Evolutionary conservation across 78 protist species (phyloP).

Genomic region (Tieghemostelium lacteum): DNA sequence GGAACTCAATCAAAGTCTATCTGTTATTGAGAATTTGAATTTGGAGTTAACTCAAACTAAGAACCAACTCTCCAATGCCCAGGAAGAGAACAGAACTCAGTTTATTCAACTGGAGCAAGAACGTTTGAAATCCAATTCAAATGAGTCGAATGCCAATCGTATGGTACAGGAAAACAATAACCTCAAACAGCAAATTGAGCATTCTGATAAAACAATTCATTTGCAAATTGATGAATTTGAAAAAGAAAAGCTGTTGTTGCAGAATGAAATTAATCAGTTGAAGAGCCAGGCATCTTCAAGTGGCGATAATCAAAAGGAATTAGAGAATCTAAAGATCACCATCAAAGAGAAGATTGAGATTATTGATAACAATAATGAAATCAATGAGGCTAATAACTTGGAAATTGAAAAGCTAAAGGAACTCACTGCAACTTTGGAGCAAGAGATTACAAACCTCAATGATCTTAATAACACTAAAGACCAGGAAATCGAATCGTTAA

Average conservation of each 20-base stretch:
- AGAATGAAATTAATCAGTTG: conserved; percentile 7
- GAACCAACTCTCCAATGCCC: not conserved
- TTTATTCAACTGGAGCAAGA: conserved; percentile 63
- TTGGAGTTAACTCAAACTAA: conserved; percentile 22
- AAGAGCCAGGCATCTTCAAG: no score
- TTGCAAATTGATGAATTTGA: conserved; percentile 43
- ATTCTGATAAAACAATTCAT: conserved; percentile 14
- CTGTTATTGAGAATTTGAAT: conserved; percentile 6
- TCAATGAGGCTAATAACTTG: no score
- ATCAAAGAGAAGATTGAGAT: no score
- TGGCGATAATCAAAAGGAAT: not conserved
- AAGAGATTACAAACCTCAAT: not conserved
- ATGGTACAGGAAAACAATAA: conserved; percentile 20
- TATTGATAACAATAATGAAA: no score
- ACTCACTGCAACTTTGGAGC: not conserved
- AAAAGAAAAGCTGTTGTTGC: conserved; percentile 3
- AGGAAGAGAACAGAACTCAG: conserved; percentile 38
- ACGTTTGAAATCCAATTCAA: conserved; percentile 33
- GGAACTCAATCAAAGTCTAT: conserved; percentile 9
- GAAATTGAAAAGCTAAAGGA: not conserved
- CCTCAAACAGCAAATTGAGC: conserved; percentile 47
- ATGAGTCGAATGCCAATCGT: conserved; percentile 5
- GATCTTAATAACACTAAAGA: no score
- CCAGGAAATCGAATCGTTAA: no score
- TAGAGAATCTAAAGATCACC: no score